Percentiles rank a stretch among this genome's conserved stretches.
Conservation (phyloP, 176 grass and related monocot species). For the Urochloa ruziziensis region DNA sequence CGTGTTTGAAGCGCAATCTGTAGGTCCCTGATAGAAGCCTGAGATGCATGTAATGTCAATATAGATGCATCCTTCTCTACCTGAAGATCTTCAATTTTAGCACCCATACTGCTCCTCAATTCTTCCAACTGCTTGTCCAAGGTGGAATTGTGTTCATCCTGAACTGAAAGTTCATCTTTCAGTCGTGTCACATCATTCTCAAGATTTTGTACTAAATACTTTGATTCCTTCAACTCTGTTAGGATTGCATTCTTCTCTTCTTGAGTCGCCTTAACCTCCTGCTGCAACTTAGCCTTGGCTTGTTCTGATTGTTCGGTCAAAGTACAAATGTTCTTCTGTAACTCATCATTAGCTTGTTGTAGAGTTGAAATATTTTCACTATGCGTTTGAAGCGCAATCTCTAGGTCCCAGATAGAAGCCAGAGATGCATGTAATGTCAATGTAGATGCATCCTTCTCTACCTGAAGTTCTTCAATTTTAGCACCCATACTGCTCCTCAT, state of each 20-base stretch:
- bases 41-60: no score
- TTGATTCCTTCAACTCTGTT: conserved; percentile 27
- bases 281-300: conserved; percentile 31
- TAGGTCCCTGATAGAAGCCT: no score
- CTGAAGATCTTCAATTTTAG: no score
- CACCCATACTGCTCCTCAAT: no score
- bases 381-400: conserved; percentile 36
- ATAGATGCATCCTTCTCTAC: no score
- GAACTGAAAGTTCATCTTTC: neutral
- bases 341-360: conserved; percentile 29
- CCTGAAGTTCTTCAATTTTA: conserved; percentile 19
- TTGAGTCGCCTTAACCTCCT: conserved; percentile 9
- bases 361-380: conserved; percentile 32
- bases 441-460: conserved; percentile 14
- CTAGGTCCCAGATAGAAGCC: conserved; percentile 24
- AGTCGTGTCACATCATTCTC: conserved; percentile 34
- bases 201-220: conserved; percentile 27
- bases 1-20: no score
- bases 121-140: conserved; percentile 21
- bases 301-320: conserved; percentile 30
- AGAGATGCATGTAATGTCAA: conserved; percentile 21
- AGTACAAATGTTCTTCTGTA: conserved; percentile 23
- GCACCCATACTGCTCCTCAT: conserved; percentile 7
- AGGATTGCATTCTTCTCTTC: conserved; percentile 18
- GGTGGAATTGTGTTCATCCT: neutral